Evolutionary conservation across 179 eudicot species (phyloP).

Genomic region (Corrigiola litoralis): DNA sequence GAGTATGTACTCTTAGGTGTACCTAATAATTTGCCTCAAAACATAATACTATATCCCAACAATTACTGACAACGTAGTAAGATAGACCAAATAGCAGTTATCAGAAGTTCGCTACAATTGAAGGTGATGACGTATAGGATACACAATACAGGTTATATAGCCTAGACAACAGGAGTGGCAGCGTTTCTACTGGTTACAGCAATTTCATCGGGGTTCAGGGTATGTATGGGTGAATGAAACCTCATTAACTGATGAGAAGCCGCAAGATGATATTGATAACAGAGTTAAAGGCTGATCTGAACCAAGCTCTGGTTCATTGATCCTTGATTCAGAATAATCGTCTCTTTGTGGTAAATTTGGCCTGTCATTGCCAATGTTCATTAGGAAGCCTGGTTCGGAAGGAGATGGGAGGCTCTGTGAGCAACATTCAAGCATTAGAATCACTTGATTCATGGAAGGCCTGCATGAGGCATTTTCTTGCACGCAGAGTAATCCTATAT

Average conservation of each 20-base stretch:
- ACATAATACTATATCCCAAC: no score
- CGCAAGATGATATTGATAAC: not conserved
- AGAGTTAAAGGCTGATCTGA: not conserved
- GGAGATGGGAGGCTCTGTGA: conserved; percentile 14
- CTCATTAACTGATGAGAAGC: not conserved
- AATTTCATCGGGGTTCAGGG: conserved; percentile 13
- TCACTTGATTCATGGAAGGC: conserved; percentile 15
- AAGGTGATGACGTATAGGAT: no score
- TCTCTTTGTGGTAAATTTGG: not conserved
- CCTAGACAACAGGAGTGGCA: no score
- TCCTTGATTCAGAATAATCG: not conserved
- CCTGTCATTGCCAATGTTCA: not conserved
- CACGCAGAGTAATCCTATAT: conserved; percentile 19
- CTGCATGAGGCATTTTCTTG: conserved; percentile 11
- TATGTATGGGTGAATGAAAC: conserved; percentile 13
- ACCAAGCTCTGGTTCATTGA: not conserved
- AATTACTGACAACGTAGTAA: no score
- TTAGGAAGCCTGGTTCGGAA: conserved; percentile 10
- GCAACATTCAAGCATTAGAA: conserved; percentile 12
- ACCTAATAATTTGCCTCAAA: no score
- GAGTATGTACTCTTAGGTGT: no score
- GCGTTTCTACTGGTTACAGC: no score
- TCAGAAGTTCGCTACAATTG: no score
- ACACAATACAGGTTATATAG: no score
- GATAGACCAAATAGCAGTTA: no score